Percentiles rank a stretch among this genome's conserved stretches.
Conservation (phyloP, 1,284 basidiomycete species). For the Phellopilus nigrolimitatus region DNA sequence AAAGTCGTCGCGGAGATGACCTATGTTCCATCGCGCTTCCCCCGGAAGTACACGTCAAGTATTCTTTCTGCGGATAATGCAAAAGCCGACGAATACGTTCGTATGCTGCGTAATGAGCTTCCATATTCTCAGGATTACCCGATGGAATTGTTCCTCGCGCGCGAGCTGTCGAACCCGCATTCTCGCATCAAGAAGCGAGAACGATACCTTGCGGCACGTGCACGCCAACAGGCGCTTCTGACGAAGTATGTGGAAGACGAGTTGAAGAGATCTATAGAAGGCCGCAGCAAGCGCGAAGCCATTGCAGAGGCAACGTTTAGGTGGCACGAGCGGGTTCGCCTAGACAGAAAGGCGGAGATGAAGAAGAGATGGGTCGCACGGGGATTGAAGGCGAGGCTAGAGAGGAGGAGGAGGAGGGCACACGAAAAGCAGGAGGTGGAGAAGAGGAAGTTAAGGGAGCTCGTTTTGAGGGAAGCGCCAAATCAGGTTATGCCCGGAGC, state of each 20-base stretch:
- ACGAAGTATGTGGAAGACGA: constrained; percentile 52
- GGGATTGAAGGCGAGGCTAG: constrained; percentile 46
- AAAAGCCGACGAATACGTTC: constrained; percentile 53
- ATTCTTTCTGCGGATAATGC: not conserved
- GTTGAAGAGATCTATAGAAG: constrained; percentile 43
- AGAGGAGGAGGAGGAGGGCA: constrained; percentile 47
- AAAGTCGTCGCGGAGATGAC: constrained; percentile 15
- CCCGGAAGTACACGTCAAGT: not conserved
- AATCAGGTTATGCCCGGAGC: constrained; percentile 63
- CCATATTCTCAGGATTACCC: constrained; percentile 46
- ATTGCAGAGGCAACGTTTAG: constrained; percentile 68
- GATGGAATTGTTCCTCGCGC: constrained; percentile 57
- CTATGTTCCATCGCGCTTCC: constrained; percentile 10
- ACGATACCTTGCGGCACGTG: constrained; percentile 59
- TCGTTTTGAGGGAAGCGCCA: constrained; percentile 53
- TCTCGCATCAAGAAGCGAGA: constrained; percentile 73
- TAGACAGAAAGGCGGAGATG: constrained; percentile 53
- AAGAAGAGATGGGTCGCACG: constrained; percentile 41
- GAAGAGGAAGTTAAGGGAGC: constrained; percentile 50
- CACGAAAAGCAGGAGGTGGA: constrained; percentile 56
- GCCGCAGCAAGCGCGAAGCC: constrained; percentile 54
- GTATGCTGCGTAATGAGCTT: constrained; percentile 40
- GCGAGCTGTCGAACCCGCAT: constrained; percentile 74
- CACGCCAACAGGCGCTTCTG: constrained; percentile 44
- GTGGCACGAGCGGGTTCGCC: constrained; percentile 55